These are phyloP conservation scores for Lichenothelia convexa DNA, from an alignment of 495 filamentous ascomycete species.

Conservation along the genomic window DNA sequence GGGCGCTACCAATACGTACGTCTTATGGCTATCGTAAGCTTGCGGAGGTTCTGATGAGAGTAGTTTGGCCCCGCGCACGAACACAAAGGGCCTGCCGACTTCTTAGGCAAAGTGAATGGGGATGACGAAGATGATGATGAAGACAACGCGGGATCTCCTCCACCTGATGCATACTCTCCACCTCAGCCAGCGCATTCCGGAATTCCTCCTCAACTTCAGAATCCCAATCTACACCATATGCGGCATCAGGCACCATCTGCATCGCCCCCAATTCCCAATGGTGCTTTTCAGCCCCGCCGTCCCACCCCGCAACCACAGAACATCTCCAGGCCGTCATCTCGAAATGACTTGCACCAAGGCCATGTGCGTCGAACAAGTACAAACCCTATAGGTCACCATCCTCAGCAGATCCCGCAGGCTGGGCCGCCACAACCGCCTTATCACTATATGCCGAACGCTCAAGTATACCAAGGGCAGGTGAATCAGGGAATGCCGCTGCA, in stretches of 20 bases:
- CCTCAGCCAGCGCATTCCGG: slow-evolving; percentile 36
- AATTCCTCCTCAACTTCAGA: slow-evolving; percentile 60
- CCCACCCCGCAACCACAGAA: slow-evolving; percentile 47
- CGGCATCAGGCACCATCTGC: slow-evolving; percentile 67
- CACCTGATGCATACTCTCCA: slow-evolving; percentile 39
- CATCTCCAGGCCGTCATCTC: slow-evolving; percentile 61
- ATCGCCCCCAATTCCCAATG: slow-evolving; percentile 78
- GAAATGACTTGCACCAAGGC: no score
- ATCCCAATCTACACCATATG: slow-evolving; percentile 55
- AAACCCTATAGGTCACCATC: slow-evolving; percentile 46
- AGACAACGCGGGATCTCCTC: slow-evolving; percentile 42
- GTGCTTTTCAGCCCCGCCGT: slow-evolving; percentile 50
- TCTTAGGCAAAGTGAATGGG: slow-evolving; percentile 63
- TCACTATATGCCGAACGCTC: slow-evolving; percentile 67
- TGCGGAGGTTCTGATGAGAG: neutral
- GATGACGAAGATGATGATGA: slow-evolving; percentile 80
- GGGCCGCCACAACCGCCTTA: slow-evolving; percentile 53
- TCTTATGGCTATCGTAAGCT: slow-evolving; percentile 4
- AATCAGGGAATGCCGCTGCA: slow-evolving; percentile 25
- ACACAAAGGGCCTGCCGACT: slow-evolving; percentile 89
- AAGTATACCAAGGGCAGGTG: slow-evolving; percentile 66
- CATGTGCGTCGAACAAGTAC: slow-evolving; percentile 57
- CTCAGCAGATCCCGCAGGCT: slow-evolving; percentile 37
- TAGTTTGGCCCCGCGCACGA: slow-evolving; percentile 86
- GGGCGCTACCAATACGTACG: slow-evolving; percentile 76